Percentiles rank a stretch among this genome's conserved stretches.
These are phyloP conservation scores for Cucurbitaria berberidis DNA, from an alignment of 2,329 filamentous ascomycete genomes.

Conservation along the genomic window DNA sequence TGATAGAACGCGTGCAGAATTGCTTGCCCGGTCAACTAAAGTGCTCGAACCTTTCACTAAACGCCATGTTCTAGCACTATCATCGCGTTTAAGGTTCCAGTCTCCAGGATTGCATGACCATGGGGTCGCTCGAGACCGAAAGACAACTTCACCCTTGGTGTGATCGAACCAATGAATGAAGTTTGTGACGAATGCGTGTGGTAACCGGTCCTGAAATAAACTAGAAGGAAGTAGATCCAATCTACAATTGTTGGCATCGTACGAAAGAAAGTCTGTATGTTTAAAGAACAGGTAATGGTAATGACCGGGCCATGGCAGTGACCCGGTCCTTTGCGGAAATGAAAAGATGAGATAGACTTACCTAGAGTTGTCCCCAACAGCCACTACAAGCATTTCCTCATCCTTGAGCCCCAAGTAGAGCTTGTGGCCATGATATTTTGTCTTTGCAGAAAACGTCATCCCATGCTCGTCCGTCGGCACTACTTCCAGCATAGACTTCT, in stretches of 20 bases:
- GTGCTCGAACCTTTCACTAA: constrained; percentile 5
- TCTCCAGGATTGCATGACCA: constrained; percentile 3
- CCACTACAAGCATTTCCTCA: constrained; percentile 31
- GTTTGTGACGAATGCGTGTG: constrained; percentile 30
- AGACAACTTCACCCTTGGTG: constrained; percentile 11
- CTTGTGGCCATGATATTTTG: constrained; percentile 15
- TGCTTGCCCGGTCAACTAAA: constrained; percentile 18
- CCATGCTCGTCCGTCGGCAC: constrained; percentile 48
- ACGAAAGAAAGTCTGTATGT: too few relatives aligned
- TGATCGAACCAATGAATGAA: constrained; percentile 27
- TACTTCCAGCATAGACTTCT: constrained; percentile 50
- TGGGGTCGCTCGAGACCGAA: constrained; percentile 11
- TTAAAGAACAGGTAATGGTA: too few relatives aligned
- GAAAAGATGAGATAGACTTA: too few relatives aligned
- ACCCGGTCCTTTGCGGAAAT: too few relatives aligned
- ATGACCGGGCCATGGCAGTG: too few relatives aligned
- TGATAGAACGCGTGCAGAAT: constrained; percentile 13
- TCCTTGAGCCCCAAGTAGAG: constrained; percentile 48
- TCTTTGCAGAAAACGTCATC: constrained; percentile 52
- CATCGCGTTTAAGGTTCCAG: constrained; percentile 25
- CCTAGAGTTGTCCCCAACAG: constrained; percentile 6
- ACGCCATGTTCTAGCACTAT: constrained; percentile 16
- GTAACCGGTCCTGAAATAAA: constrained; percentile 40
- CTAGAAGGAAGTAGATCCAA: constrained; percentile 45
- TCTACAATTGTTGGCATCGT: constrained; percentile 1